phyloP scores from a whole-genome alignment of 2,329 filamentous ascomycete genomes.

The Verticillium nubilum region DNA sequence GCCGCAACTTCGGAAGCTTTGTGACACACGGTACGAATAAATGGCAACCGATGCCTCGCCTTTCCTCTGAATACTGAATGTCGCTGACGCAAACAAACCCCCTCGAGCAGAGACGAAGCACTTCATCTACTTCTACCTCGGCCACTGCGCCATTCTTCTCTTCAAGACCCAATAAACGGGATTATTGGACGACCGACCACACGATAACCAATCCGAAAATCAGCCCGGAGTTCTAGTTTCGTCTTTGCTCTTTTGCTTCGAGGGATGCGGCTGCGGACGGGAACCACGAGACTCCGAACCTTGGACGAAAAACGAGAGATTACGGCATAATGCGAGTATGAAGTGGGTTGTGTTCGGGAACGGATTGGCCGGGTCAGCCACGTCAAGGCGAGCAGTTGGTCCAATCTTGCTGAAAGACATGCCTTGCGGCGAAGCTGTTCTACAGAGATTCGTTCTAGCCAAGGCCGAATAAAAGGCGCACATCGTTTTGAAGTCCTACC shows the following conservation, averaged over 20 bases:
- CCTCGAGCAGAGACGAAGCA: slow-evolving; percentile 81
- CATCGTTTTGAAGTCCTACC: background rate
- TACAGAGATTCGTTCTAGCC: background rate
- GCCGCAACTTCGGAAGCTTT: slow-evolving; percentile 97
- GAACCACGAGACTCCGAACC: background rate
- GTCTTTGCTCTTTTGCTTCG: background rate
- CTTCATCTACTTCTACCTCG: slow-evolving; percentile 99
- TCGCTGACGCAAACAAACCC: background rate
- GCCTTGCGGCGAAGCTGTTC: background rate
- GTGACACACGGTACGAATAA: slow-evolving; percentile 79
- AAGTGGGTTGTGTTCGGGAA: background rate
- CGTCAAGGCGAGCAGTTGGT: background rate
- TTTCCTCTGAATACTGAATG: background rate
- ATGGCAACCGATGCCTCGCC: background rate
- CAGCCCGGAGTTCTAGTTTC: background rate
- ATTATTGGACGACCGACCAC: background rate
- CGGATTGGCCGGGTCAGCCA: background rate
- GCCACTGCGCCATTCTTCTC: slow-evolving; percentile 93
- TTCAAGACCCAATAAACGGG: slow-evolving; percentile 89
- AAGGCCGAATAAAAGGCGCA: background rate
- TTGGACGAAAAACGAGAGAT: background rate
- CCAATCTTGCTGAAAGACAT: background rate
- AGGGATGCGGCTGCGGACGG: background rate
- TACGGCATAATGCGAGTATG: background rate
- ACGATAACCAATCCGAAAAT: background rate